phyloP scores from a whole-genome alignment of 371 early-diverging fungal species.

The Actinomortierella ambigua region DNA sequence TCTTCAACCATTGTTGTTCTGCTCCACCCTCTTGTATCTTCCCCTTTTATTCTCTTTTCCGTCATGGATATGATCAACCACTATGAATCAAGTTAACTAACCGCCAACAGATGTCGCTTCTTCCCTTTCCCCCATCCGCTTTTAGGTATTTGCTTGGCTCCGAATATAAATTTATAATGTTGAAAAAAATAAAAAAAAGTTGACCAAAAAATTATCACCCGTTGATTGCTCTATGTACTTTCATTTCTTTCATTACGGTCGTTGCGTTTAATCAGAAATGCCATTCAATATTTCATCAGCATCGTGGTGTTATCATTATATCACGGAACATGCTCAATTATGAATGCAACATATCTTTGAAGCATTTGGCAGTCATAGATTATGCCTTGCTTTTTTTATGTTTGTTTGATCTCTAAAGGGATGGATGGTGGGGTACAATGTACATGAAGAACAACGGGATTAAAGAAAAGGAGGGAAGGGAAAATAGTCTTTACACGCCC shows the following conservation, averaged over 20 bases:
- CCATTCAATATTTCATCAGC: slow-evolving; percentile 1
- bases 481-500: slow-evolving; percentile 45
- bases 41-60: background rate
- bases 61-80: background rate
- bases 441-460: background rate
- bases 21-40: background rate
- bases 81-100: background rate
- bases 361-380: background rate
- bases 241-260: background rate
- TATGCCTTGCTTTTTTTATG: background rate
- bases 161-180: too few species aligned
- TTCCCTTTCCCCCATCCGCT: too few species aligned
- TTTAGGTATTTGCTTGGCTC: too few species aligned
- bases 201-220: too few species aligned
- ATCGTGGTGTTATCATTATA: too few species aligned
- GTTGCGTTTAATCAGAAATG: background rate
- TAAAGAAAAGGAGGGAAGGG: slow-evolving; percentile 4
- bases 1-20: background rate
- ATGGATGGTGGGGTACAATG: slow-evolving; percentile 10
- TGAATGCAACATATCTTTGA: background rate
- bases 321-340: background rate
- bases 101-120: too few species aligned
- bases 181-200: too few species aligned
- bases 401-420: background rate
- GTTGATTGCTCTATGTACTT: background rate